Evolutionary conservation across 2,329 filamentous ascomycete genomes (phyloP).

Genomic region (Moelleriella libera): DNA sequence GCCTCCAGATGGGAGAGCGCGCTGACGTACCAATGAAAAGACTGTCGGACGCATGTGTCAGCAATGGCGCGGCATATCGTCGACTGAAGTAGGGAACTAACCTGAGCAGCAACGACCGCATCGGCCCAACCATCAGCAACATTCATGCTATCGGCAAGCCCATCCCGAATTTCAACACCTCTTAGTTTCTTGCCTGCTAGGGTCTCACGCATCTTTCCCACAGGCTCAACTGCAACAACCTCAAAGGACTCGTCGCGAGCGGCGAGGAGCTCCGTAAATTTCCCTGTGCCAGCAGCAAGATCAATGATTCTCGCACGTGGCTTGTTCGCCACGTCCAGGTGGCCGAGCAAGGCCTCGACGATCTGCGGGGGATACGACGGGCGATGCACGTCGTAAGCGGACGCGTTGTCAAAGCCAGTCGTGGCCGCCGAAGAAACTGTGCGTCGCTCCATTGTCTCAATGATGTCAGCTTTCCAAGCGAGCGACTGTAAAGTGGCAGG

Average conservation of each 20-base stretch:
- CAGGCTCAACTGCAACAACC: slow-evolving; percentile 50
- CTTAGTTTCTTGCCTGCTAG: slow-evolving; percentile 42
- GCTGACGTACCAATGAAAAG: slow-evolving; percentile 40
- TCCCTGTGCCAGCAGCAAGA: slow-evolving; percentile 55
- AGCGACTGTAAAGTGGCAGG: too few relatives aligned
- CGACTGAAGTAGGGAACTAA: slow-evolving; percentile 19
- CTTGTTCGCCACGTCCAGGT: slow-evolving; percentile 34
- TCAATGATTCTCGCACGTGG: slow-evolving; percentile 41
- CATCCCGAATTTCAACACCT: slow-evolving; percentile 40
- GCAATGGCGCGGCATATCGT: slow-evolving; percentile 1
- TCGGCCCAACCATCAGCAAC: slow-evolving; percentile 45
- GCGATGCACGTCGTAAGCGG: slow-evolving; percentile 51
- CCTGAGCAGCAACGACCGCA: slow-evolving; percentile 54
- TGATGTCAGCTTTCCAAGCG: too few relatives aligned
- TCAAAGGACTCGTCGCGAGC: slow-evolving; percentile 42
- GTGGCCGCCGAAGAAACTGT: slow-evolving; percentile 29
- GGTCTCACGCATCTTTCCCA: slow-evolving; percentile 48
- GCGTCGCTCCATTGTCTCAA: slow-evolving; percentile 5
- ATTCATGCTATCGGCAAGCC: slow-evolving; percentile 42
- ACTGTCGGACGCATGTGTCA: slow-evolving; percentile 12
- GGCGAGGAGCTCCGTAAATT: slow-evolving; percentile 52
- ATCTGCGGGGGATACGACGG: slow-evolving; percentile 50
- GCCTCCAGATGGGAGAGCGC: not conserved
- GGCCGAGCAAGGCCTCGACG: slow-evolving; percentile 41
- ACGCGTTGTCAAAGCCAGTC: slow-evolving; percentile 51